A percentile compares a stretch with the other conserved stretches of the same genome.
phyloP scores from a whole-genome alignment of 768 basidiomycete species.

The Lentinula sp. region DNA sequence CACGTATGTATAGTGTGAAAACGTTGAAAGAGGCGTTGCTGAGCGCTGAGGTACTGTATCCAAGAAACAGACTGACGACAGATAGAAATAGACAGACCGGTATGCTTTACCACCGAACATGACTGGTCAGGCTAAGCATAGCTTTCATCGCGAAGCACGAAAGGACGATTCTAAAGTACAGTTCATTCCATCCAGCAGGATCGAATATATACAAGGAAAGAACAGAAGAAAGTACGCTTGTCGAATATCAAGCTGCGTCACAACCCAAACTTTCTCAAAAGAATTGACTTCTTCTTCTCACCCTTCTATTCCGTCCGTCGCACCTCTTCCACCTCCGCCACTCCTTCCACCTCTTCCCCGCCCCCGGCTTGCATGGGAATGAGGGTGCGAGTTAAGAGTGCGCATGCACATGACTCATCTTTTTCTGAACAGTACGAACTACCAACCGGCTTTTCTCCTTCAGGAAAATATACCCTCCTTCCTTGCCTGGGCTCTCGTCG shows the following conservation, averaged over 20 bases:
- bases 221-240: too few relatives aligned
- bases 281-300: constrained; percentile 73
- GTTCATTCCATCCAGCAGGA: too few relatives aligned
- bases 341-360: constrained; percentile 33
- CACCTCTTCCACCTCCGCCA: constrained; percentile 25
- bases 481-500: neutral
- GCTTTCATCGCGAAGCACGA: too few relatives aligned
- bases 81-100: neutral
- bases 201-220: too few relatives aligned
- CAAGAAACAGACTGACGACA: neutral
- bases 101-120: neutral
- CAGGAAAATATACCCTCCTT: constrained; percentile 6
- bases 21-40: neutral
- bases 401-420: constrained; percentile 9
- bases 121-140: neutral
- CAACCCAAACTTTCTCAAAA: constrained; percentile 68
- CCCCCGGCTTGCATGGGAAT: constrained; percentile 47
- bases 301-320: constrained; percentile 28
- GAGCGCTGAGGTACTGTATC: neutral
- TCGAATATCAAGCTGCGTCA: neutral
- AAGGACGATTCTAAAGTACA: too few relatives aligned
- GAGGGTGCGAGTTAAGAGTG: constrained; percentile 15
- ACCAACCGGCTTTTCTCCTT: constrained; percentile 30
- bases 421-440: constrained; percentile 74
- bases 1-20: neutral